Evolutionary conservation across 306 rosid genomes (phyloP).

Genomic region (Acacia confusa): DNA sequence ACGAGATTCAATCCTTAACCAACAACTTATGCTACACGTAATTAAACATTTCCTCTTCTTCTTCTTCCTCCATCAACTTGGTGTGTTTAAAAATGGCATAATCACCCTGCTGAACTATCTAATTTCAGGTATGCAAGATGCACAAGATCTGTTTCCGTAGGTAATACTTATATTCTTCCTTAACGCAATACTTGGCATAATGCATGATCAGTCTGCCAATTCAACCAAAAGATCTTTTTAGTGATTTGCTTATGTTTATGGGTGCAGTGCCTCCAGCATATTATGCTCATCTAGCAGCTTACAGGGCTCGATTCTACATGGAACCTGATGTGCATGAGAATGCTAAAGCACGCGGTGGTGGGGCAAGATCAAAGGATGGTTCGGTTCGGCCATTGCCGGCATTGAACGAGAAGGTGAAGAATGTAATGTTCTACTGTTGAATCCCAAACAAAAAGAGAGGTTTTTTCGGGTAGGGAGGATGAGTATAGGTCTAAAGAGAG

Average conservation of each 20-base stretch:
- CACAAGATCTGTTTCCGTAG: slow-evolving; percentile 69
- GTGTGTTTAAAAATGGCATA: slow-evolving; percentile 27
- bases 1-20: slow-evolving; percentile 76
- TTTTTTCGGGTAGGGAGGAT: slow-evolving; percentile 14
- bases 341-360: slow-evolving; percentile 32
- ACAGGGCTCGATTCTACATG: slow-evolving; percentile 79
- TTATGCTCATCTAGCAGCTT: slow-evolving; percentile 81
- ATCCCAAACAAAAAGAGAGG: not conserved
- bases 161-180: slow-evolving; percentile 28
- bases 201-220: too few species aligned
- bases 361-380: slow-evolving; percentile 39
- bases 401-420: slow-evolving; percentile 73
- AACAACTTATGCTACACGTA: slow-evolving; percentile 83
- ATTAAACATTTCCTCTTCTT: not conserved
- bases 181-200: not conserved
- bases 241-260: not conserved
- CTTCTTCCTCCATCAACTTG: not conserved
- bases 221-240: too few species aligned
- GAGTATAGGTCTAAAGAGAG: slow-evolving; percentile 7
- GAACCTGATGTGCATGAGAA: slow-evolving; percentile 50
- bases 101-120: slow-evolving; percentile 9
- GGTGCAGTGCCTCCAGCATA: slow-evolving; percentile 73
- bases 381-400: slow-evolving; percentile 74
- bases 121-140: slow-evolving; percentile 63
- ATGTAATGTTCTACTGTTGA: slow-evolving; percentile 76